These are phyloP conservation scores for Yamagishiella unicocca DNA, from an alignment of 139 green algal genomes.

Conservation along the genomic window DNA sequence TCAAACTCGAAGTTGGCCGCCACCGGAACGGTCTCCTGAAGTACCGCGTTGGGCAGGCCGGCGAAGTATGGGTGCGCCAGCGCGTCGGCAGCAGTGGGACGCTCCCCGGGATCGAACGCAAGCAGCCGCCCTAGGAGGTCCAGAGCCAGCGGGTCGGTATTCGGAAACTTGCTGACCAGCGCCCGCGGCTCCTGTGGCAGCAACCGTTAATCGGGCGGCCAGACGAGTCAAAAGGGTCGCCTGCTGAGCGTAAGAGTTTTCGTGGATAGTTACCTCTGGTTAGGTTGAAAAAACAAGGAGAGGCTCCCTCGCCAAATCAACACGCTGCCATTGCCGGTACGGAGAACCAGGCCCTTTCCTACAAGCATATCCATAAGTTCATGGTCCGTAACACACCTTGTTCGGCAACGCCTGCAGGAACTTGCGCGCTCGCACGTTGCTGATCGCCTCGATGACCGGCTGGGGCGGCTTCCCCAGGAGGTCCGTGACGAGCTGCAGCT, in stretches of 20 bases:
- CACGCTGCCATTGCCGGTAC: too few relatives aligned
- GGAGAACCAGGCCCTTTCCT: too few relatives aligned
- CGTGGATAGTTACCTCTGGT: too few relatives aligned
- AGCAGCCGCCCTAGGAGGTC: conserved; percentile 78
- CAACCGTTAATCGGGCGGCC: too few relatives aligned
- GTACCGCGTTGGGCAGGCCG: conserved; percentile 31
- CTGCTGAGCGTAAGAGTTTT: too few relatives aligned
- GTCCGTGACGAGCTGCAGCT: conserved; percentile 62
- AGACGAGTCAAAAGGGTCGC: too few relatives aligned
- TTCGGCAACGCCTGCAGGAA: conserved; percentile 50
- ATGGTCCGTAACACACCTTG: too few relatives aligned
- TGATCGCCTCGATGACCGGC: conserved; percentile 46
- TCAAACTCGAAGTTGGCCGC: conserved; percentile 56
- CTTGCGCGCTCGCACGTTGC: conserved; percentile 43
- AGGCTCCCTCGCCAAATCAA: too few relatives aligned
- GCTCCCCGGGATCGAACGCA: conserved; percentile 78
- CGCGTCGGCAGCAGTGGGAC: conserved; percentile 79
- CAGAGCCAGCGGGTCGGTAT: conserved; percentile 64
- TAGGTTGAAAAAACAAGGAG: too few relatives aligned
- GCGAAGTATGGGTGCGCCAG: conserved; percentile 84
- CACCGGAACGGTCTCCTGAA: conserved; percentile 17
- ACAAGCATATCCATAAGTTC: too few relatives aligned
- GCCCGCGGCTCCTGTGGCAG: background rate
- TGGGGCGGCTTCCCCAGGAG: conserved; percentile 50
- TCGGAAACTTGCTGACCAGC: conserved; percentile 53